Base-by-base conservation (phyloP, 345 rosid species). In the Adansonia digitata region DNA sequence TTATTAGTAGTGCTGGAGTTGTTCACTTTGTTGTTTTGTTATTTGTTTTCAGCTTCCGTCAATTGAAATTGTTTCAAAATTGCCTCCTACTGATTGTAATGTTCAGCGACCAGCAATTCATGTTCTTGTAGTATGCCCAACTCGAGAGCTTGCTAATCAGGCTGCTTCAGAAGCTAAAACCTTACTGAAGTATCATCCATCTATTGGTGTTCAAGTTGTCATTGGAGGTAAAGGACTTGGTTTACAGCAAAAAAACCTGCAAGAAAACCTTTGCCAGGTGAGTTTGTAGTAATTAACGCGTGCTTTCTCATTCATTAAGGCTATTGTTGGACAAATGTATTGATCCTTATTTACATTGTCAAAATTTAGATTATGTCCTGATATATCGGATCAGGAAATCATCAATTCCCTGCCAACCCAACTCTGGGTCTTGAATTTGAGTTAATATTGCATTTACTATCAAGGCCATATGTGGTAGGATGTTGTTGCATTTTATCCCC, bases 81-180 rank as follows among this genome's bases (percentile, higher is more conserved):
- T 91, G 73, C 91, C 92, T 79, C 90, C 91, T 35, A 74, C 55
- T 75, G 88, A 75, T 72, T 82, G 85, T 62, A 90, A 87, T 77
- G 78, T 88, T 74, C 91, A 82, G 84, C 81, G 83, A 2, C 85
- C 97, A 26, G 97, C 97, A 35, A 88, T 96, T 82, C 78, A 85
- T 72, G 94, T 90, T 75, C 92, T 96, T 81, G 87, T 96, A 69
- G 86, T 93, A 7, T 93, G 97, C 83, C 98, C 98, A 71, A 96
- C 98, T 29, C 85, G 97, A 79, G 99, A 96, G 84, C 99, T 96
- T 81, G 98, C 98, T 29, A 77, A 65, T 82, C 99, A 96, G 82
- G 99, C 98, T 77, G 91, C 94, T 83, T 78, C 88, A 17, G 98
- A 91, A 85, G 98, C 97, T 53, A 90, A 86, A 8, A 86, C 64